Conservation (phyloP, 2,329 filamentous ascomycete species). For the Stromatinia cepivora region DNA sequence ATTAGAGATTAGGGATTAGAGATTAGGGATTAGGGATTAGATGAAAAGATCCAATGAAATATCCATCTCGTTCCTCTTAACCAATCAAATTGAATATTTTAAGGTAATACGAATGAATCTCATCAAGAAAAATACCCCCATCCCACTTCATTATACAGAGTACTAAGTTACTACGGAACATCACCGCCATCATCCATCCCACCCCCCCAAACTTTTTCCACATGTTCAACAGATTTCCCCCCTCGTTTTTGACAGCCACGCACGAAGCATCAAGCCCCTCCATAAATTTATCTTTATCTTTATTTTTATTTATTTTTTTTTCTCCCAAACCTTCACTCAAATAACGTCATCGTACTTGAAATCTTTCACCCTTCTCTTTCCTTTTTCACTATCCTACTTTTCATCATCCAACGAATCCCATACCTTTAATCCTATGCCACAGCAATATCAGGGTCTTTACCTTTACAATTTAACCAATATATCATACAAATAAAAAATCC, state of each 20-base stretch:
- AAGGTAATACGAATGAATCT: not conserved
- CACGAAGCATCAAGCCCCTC: not conserved
- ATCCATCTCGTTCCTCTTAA: not conserved
- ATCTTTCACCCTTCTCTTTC: not conserved
- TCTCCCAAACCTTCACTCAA: too few species aligned
- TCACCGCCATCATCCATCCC: not conserved
- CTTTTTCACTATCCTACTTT: not conserved
- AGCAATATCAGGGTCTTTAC: not conserved
- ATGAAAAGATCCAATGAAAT: not conserved
- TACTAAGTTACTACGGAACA: not conserved
- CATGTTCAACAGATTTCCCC: not conserved
- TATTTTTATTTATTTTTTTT: not conserved
- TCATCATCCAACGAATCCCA: not conserved
- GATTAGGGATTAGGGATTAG: not conserved
- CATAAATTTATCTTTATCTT: not conserved
- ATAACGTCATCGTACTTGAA: constrained; percentile 15
- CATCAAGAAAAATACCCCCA: not conserved
- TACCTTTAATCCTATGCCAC: not conserved
- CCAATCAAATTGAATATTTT: not conserved
- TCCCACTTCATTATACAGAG: not conserved
- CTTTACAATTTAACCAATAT: not conserved
- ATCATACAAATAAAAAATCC: not conserved
- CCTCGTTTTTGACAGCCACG: not conserved
- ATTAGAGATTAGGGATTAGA: not conserved
- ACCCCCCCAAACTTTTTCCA: not conserved